Percentiles rank a stretch among this genome's conserved stretches.
Conservation (phyloP, 2,329 filamentous ascomycete genomes). For the Sclerotinia sclerotiorum region DNA sequence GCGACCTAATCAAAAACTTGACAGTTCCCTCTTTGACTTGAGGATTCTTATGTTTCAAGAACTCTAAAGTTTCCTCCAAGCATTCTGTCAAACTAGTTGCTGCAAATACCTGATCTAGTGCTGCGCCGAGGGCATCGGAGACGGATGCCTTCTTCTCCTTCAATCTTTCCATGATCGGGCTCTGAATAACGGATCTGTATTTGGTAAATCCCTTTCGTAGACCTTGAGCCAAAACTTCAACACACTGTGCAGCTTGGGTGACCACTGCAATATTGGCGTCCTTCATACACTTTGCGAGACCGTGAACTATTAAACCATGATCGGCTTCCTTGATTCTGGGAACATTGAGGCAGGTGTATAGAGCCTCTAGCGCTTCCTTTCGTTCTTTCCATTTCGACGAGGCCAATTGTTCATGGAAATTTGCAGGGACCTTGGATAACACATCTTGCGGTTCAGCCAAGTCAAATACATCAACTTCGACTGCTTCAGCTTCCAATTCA, state of each 20-base stretch:
- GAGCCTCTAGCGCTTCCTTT: conserved; percentile 86
- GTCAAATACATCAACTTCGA: conserved; percentile 77
- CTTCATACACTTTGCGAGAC: conserved; percentile 95
- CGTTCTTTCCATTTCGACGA: conserved; percentile 98
- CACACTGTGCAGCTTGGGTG: conserved; percentile 87
- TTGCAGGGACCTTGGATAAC: conserved; percentile 73
- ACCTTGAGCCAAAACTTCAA: conserved; percentile 85
- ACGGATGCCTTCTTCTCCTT: conserved; percentile 97
- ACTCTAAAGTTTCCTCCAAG: conserved; percentile 85
- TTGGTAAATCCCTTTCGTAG: conserved; percentile 75
- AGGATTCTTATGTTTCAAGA: conserved; percentile 90
- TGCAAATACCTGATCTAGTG: conserved; percentile 69
- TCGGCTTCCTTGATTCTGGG: conserved; percentile 89
- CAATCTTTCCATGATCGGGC: conserved; percentile 88
- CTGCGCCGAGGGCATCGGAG: conserved; percentile 81
- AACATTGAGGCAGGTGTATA: conserved; percentile 75
- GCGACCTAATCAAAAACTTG: conserved; percentile 85
- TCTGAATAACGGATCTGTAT: conserved; percentile 77
- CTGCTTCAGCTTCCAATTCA: conserved; percentile 56
- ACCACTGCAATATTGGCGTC: conserved; percentile 97
- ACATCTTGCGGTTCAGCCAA: conserved; percentile 87
- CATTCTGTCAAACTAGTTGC: conserved; percentile 77
- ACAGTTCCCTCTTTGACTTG: conserved; percentile 96
- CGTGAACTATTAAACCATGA: conserved; percentile 79
- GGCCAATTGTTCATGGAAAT: conserved; percentile 78